These are phyloP conservation scores for Penicillium macrosclerotiorum DNA, from an alignment of 495 filamentous ascomycete species.

Conservation along the genomic window DNA sequence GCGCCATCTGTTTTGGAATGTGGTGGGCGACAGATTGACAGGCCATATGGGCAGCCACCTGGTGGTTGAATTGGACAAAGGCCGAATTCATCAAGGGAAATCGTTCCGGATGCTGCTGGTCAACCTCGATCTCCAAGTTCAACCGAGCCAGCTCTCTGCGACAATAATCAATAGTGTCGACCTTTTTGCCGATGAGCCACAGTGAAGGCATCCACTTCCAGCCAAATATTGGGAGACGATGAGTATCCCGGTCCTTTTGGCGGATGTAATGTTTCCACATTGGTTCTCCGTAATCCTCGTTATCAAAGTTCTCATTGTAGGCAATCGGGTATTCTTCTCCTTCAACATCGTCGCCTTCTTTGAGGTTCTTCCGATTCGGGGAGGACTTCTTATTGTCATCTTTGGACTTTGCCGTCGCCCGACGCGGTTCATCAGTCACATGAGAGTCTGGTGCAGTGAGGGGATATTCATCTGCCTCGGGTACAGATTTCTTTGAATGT, in stretches of 20 bases:
- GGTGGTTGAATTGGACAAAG: constrained; percentile 98
- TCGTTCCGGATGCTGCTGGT: constrained; percentile 81
- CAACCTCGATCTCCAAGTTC: constrained; percentile 89
- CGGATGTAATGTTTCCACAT: constrained; percentile 80
- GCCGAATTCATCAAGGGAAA: constrained; percentile 97
- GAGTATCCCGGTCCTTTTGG: constrained; percentile 79
- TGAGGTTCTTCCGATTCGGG: constrained; percentile 16
- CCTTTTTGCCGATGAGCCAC: constrained; percentile 81
- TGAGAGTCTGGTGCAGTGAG: constrained; percentile 36
- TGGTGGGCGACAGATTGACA: constrained; percentile 92
- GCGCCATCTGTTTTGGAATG: constrained; percentile 90
- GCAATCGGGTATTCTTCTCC: constrained; percentile 67
- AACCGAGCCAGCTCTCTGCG: constrained; percentile 83
- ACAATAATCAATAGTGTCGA: constrained; percentile 92
- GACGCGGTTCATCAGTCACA: constrained; percentile 13
- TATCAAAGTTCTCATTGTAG: constrained; percentile 63
- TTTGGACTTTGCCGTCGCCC: constrained; percentile 18
- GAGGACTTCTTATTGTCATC: constrained; percentile 16
- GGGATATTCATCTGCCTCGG: constrained; percentile 39
- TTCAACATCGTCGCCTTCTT: constrained; percentile 37
- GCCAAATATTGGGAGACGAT: constrained; percentile 74
- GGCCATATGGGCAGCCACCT: constrained; percentile 97
- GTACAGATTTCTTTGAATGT: constrained; percentile 22
- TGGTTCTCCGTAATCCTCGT: constrained; percentile 63
- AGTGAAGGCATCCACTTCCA: constrained; percentile 81